phyloP scores from a whole-genome alignment of 331 rosid genomes.

The Stylosanthes scabra region DNA sequence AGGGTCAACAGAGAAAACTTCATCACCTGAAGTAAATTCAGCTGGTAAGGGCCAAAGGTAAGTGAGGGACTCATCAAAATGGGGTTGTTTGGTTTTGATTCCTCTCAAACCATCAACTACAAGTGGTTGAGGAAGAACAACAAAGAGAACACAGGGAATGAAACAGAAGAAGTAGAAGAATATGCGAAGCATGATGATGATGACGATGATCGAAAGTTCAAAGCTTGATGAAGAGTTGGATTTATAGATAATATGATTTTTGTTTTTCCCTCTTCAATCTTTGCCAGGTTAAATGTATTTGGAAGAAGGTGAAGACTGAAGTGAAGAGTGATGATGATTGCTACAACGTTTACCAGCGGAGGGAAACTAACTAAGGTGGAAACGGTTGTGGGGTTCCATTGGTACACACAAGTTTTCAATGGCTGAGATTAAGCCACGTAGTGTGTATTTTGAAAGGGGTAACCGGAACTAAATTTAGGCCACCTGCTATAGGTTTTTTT shows the following conservation, averaged over 20 bases:
- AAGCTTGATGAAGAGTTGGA: not conserved
- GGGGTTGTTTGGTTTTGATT: not conserved
- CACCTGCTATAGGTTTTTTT: too few species aligned
- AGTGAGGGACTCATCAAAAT: slow-evolving; percentile 46
- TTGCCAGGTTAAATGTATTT: slow-evolving; percentile 9
- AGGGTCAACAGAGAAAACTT: slow-evolving; percentile 78
- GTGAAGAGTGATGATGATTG: too few species aligned
- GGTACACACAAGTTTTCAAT: too few species aligned
- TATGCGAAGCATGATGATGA: slow-evolving; percentile 37
- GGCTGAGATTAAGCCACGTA: too few species aligned
- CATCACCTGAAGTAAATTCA: slow-evolving; percentile 63
- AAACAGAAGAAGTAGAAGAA: slow-evolving; percentile 20
- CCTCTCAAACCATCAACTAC: not conserved
- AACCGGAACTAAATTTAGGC: too few species aligned
- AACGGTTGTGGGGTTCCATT: too few species aligned
- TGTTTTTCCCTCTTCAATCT: not conserved
- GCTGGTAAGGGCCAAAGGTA: slow-evolving; percentile 91
- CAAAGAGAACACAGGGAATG: slow-evolving; percentile 26
- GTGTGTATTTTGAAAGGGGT: too few species aligned
- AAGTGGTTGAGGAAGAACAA: slow-evolving; percentile 13
- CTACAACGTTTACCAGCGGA: not conserved
- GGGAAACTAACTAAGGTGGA: too few species aligned
- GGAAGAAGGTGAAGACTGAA: not conserved
- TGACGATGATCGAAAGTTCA: too few species aligned
- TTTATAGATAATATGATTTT: not conserved